Evolutionary conservation across 2,329 filamentous ascomycete species (phyloP).

Genomic region (Madurella mycetomatis): DNA sequence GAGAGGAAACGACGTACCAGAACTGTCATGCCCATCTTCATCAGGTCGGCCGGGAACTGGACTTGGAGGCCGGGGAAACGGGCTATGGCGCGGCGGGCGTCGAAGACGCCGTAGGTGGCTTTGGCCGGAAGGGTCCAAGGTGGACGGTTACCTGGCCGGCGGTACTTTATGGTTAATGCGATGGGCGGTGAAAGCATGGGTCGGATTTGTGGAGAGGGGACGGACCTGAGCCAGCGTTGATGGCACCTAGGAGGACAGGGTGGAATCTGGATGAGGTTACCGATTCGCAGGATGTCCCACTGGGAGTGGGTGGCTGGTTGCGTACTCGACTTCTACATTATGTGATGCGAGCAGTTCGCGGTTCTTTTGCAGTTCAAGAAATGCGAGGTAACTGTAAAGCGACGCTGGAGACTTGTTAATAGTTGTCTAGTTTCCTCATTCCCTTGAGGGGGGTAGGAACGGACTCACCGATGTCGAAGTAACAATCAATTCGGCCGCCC

Average conservation of each 20-base stretch:
- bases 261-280: constrained; percentile 48
- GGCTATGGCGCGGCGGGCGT: constrained; percentile 37
- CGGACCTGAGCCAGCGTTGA: constrained; percentile 56
- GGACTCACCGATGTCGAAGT: constrained; percentile 18
- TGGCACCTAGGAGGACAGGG: constrained; percentile 67
- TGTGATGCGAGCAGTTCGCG: constrained; percentile 51
- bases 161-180: too few species aligned
- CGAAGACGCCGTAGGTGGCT: constrained; percentile 49
- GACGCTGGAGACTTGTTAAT: constrained; percentile 49
- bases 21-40: constrained; percentile 40
- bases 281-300: too few species aligned
- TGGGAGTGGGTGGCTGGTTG: background rate
- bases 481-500: constrained; percentile 57
- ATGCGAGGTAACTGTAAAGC: constrained; percentile 53
- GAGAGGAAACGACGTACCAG: constrained; percentile 29
- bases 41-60: constrained; percentile 40
- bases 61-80: constrained; percentile 37
- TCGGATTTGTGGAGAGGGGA: background rate
- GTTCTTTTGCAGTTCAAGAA: constrained; percentile 56
- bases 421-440: background rate
- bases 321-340: constrained; percentile 63
- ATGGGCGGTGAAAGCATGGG: too few species aligned
- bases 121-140: constrained; percentile 70
- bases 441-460: background rate
- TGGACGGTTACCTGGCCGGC: constrained; percentile 60